These are phyloP conservation scores for Tylopilus subfusipes DNA, from an alignment of 768 basidiomycete species.

Conservation along the genomic window DNA sequence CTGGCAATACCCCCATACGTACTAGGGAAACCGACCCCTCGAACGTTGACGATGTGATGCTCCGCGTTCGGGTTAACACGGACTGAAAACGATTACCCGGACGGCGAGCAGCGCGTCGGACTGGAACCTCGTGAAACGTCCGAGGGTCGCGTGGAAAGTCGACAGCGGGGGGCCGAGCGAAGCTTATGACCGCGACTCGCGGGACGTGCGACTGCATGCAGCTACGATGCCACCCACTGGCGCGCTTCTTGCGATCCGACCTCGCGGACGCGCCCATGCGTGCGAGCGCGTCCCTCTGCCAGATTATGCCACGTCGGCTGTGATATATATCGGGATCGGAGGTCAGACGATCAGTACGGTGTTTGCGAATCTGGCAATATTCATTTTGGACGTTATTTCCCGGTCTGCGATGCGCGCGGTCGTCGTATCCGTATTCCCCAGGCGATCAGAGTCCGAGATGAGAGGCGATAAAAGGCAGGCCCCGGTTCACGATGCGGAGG, in stretches of 20 bases:
- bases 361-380: conserved; percentile 3
- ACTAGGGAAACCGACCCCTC: conserved; percentile 2
- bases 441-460: neutral
- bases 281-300: neutral
- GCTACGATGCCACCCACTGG: neutral
- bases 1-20: neutral
- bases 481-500: conserved; percentile 4
- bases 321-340: conserved; percentile 19
- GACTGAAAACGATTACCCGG: conserved; percentile 14
- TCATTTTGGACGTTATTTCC: neutral
- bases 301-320: neutral
- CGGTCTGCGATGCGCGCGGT: neutral
- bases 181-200: neutral
- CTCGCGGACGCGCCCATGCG: conserved; percentile 4
- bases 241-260: conserved; percentile 13
- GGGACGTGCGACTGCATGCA: neutral
- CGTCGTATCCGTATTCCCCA: conserved; percentile 17
- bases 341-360: conserved; percentile 13
- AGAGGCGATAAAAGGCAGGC: neutral
- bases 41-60: neutral
- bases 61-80: neutral
- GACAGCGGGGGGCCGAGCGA: neutral
- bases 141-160: conserved; percentile 23
- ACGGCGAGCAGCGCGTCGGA: too few species aligned
- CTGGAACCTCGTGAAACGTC: conserved; percentile 17